phyloP scores from a whole-genome alignment of 2,329 filamentous ascomycete species.

The Exserohilum rostratum region DNA sequence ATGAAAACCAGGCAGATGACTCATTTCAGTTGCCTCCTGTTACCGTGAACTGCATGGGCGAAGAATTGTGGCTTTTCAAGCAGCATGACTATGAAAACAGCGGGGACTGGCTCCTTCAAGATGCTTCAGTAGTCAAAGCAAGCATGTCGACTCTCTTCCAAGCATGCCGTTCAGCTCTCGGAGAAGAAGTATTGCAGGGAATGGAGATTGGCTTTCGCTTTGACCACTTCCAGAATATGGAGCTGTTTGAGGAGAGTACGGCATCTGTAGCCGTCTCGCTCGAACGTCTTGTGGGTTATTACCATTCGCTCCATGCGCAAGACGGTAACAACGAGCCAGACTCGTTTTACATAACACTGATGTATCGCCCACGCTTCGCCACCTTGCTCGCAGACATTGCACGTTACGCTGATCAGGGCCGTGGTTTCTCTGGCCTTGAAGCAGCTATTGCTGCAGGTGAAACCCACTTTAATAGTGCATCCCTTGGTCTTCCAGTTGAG shows the following conservation, averaged over 20 bases:
- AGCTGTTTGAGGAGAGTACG: conserved; percentile 41
- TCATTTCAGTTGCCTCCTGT: conserved; percentile 25
- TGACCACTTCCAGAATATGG: conserved; percentile 48
- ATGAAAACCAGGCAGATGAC: conserved; percentile 16
- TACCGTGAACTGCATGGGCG: conserved; percentile 37
- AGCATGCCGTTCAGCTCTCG: conserved; percentile 61
- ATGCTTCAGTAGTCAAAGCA: conserved; percentile 28
- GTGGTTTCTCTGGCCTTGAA: conserved; percentile 60
- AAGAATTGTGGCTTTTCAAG: conserved; percentile 42
- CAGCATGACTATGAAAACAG: conserved; percentile 36
- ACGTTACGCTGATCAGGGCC: conserved; percentile 61
- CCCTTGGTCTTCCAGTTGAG: conserved; percentile 26
- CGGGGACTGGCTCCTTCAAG: conserved; percentile 40
- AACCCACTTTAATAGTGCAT: conserved; percentile 31
- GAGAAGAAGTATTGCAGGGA: conserved; percentile 61
- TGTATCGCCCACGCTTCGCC: conserved; percentile 60
- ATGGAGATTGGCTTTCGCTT: conserved; percentile 55
- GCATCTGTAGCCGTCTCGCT: conserved; percentile 38
- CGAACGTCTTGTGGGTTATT: conserved; percentile 63
- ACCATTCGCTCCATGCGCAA: conserved; percentile 64
- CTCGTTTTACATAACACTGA: conserved; percentile 64
- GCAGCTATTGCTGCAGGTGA: conserved; percentile 36
- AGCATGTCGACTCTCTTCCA: conserved; percentile 61
- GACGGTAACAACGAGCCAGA: conserved; percentile 61
- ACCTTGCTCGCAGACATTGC: conserved; percentile 60